phyloP scores from a whole-genome alignment of 2,329 filamentous ascomycete genomes.

The Talaromyces sp. region DNA sequence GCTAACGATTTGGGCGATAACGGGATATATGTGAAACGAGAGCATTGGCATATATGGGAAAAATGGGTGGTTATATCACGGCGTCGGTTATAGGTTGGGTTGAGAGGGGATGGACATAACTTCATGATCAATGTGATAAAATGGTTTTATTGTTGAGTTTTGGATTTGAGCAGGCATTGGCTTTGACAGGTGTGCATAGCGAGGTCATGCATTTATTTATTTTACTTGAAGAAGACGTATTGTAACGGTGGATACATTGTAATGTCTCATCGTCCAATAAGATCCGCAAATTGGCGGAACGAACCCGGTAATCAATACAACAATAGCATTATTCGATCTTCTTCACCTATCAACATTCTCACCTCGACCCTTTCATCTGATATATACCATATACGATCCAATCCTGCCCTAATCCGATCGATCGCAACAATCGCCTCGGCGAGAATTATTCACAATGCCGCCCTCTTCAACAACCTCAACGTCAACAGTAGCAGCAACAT shows the following conservation, averaged over 20 bases:
- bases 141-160: neutral
- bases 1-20: constrained; percentile 38
- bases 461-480: neutral
- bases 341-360: neutral
- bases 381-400: neutral
- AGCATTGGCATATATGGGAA: constrained; percentile 37
- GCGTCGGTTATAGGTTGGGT: constrained; percentile 13
- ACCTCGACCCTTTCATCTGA: neutral
- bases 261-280: neutral
- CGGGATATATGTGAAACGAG: constrained; percentile 31
- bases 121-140: neutral
- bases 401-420: neutral
- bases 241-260: neutral
- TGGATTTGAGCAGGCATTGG: neutral
- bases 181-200: neutral
- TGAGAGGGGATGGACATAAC: neutral
- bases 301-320: constrained; percentile 3
- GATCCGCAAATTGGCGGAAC: neutral
- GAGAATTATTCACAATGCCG: neutral
- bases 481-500: neutral
- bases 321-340: neutral
- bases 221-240: neutral
- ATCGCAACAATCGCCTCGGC: neutral
- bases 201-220: neutral
- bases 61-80: constrained; percentile 34